phyloP scores from a whole-genome alignment of 441 rosid genomes.

The Cnidoscolus chayamansa region DNA sequence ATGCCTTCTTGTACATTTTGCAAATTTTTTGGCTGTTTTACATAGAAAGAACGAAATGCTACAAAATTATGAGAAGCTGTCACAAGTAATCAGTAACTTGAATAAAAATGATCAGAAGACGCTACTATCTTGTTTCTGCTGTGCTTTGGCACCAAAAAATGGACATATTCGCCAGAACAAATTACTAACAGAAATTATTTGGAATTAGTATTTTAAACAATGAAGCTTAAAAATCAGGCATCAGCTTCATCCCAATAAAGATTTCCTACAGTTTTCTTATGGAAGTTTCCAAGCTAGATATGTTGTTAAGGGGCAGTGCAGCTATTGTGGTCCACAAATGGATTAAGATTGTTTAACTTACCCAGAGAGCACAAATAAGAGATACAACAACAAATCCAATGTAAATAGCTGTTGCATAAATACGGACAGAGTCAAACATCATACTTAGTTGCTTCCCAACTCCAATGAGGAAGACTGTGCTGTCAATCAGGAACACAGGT shows the following conservation, averaged over 20 bases:
- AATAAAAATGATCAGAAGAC: not conserved
- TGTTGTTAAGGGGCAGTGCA: too few relatives aligned
- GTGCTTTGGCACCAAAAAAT: not conserved
- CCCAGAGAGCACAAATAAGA: slow-evolving; percentile 84
- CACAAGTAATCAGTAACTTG: not conserved
- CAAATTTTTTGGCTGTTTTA: not conserved
- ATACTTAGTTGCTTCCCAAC: slow-evolving; percentile 63
- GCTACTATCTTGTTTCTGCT: not conserved
- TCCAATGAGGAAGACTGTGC: slow-evolving; percentile 93
- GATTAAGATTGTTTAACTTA: slow-evolving; percentile 32
- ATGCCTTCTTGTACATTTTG: slow-evolving; percentile 7
- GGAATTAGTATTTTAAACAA: not conserved
- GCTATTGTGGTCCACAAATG: not conserved
- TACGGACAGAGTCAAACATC: slow-evolving; percentile 81
- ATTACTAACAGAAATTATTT: not conserved
- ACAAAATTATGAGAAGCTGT: slow-evolving; percentile 4
- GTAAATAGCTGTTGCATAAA: slow-evolving; percentile 73
- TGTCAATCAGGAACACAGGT: slow-evolving; percentile 49
- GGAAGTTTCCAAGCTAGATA: not conserved
- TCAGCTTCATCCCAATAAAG: not conserved
- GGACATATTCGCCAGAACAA: not conserved
- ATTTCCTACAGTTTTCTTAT: not conserved
- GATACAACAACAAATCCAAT: slow-evolving; percentile 65
- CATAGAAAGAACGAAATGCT: not conserved
- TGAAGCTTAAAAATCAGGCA: not conserved